Evolutionary conservation across 2,329 filamentous ascomycete species (phyloP), one percentile per base, ranked within the genome.

Genomic region (Trichoderma oligosporum): DNA sequence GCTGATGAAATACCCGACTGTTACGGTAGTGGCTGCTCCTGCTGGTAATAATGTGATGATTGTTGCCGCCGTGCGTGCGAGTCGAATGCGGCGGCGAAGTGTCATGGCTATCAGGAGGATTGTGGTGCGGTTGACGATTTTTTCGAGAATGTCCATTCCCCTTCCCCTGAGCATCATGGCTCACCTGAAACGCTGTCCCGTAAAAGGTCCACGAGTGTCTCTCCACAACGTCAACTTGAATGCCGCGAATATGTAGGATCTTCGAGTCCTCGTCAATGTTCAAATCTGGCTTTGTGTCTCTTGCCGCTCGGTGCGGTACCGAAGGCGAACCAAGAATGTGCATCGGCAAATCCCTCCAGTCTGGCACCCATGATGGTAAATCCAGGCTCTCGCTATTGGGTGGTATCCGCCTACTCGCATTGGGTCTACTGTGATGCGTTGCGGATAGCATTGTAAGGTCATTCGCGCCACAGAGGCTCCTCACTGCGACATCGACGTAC

Each of bases 321-420:
- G 60, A 63, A 0, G 71, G 71, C 0, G 68, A 65, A 2, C 65
- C 67, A 12, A 73, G 61, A 7, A 73, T 62, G 36, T 73, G 71
- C 1, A 70, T 52, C 11, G 70, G 69, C 6, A 65, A 54, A 6
- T 67, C 55, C 2, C 69, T 65, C 72, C 71, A 74, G 63, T 74
- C 72, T 1, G 72, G 72, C 24, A 72, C 71, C 72, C 72, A 74
- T 0, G 70, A 69, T 1, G 72, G 71, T 4, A 74, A 24, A 8
- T 25, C 20, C 11, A 60, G 8, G 7, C 44, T 9, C 0, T 16
- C 12, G 4, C 12, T 41, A 39, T 25, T 35, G 14, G 16, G 31
- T 2, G 53, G 25, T 3, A 41, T 27, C 22, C n/a, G 18, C 9
- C 48, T 49, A n/a, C 46, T 56, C 4, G 4, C 22, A 16, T 18